Conservation (phyloP, 768 basidiomycete genomes). For the Termitomyces sp. region DNA sequence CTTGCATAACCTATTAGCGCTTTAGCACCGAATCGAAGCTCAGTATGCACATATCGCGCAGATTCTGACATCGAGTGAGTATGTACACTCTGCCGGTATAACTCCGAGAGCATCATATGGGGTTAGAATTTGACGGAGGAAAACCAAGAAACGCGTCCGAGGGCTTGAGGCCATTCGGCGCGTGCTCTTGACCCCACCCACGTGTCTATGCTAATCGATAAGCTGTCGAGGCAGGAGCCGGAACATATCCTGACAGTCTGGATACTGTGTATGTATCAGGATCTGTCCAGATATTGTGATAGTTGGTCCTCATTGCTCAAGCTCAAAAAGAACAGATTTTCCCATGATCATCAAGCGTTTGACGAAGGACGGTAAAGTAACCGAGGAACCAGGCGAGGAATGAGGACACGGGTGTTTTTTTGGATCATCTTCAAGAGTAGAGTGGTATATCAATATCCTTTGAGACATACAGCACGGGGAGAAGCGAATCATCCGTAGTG, state of each 20-base stretch:
- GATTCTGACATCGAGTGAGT: conserved; percentile 1
- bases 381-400: neutral
- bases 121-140: neutral
- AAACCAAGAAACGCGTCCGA: neutral
- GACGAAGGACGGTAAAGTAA: neutral
- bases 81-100: conserved; percentile 10
- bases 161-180: neutral
- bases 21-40: conserved; percentile 7
- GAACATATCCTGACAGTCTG: neutral
- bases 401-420: no score
- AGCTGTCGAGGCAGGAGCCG: neutral
- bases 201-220: neutral
- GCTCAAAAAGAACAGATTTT: neutral
- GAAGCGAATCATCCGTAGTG: neutral
- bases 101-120: conserved; percentile 8
- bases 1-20: neutral
- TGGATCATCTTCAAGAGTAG: neutral
- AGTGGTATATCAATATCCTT: neutral
- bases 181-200: neutral
- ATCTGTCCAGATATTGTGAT: neutral
- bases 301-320: neutral
- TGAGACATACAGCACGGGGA: neutral
- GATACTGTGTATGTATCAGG: neutral
- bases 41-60: neutral
- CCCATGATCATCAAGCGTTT: neutral